Evolutionary conservation across 257 asterid genomes (phyloP).

Genomic region (Fraxinus quadrangulata): DNA sequence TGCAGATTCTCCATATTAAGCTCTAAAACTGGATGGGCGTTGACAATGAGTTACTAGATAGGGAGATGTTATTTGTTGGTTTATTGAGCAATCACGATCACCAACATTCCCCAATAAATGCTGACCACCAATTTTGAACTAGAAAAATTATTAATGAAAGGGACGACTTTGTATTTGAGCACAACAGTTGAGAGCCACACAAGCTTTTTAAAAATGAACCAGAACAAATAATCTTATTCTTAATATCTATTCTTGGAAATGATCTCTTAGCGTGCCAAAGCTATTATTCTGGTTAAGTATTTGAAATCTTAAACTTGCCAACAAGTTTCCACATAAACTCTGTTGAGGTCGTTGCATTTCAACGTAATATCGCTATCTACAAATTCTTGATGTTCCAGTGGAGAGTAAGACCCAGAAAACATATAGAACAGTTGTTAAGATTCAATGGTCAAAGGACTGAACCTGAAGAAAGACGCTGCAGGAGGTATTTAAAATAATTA

Average conservation of each 20-base stretch:
- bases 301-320: not conserved
- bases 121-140: not conserved
- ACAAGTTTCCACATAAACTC: not conserved
- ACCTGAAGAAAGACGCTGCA: conserved; percentile 68
- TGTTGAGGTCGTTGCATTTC: not conserved
- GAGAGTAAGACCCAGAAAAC: not conserved
- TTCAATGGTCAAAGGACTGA: conserved; percentile 15
- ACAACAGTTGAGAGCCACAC: not conserved
- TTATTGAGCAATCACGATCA: not conserved
- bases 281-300: not conserved
- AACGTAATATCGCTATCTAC: not conserved
- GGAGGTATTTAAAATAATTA: conserved; percentile 56
- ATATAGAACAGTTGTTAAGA: not conserved
- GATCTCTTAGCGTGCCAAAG: not conserved
- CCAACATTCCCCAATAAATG: not conserved
- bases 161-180: not conserved
- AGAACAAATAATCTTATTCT: not conserved
- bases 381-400: not conserved
- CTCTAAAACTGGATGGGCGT: not conserved
- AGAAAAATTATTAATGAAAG: not conserved
- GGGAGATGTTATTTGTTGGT: not conserved
- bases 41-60: not conserved
- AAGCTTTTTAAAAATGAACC: not conserved
- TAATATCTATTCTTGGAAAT: not conserved
- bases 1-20: not conserved